Percentiles rank a stretch among this genome's conserved stretches.
Evolutionary conservation across 345 rosid species (phyloP).

Genomic region (Ceriops zippeliana): DNA sequence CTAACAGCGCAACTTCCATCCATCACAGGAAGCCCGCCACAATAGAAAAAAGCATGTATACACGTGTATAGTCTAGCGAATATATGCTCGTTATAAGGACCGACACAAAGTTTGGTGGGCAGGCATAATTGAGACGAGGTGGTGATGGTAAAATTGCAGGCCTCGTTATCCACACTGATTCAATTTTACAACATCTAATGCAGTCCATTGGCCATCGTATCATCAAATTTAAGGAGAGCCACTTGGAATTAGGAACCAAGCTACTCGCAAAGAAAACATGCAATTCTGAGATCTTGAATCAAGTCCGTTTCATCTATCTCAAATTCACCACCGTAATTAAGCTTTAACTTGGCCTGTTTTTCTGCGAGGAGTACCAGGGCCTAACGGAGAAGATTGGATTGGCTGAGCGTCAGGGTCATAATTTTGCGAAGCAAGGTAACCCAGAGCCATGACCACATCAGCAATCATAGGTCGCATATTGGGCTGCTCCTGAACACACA

Average conservation of each 20-base stretch:
- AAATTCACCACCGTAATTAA: constrained; percentile 11
- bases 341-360: constrained; percentile 42
- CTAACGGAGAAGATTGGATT: constrained; percentile 10
- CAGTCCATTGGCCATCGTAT: not conserved
- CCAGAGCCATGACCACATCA: constrained; percentile 79
- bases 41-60: too few species aligned
- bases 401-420: constrained; percentile 40
- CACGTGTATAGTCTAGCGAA: too few species aligned
- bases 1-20: too few species aligned
- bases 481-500: constrained; percentile 95
- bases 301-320: constrained; percentile 22
- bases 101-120: constrained; percentile 1
- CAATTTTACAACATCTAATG: not conserved
- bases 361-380: constrained; percentile 59
- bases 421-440: constrained; percentile 65
- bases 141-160: not conserved
- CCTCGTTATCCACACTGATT: not conserved
- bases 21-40: too few species aligned
- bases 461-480: constrained; percentile 65
- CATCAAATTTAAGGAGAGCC: too few species aligned
- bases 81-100: not conserved
- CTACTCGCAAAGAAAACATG: too few species aligned
- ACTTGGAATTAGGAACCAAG: too few species aligned
- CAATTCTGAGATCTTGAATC: too few species aligned
- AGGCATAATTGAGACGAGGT: not conserved